Evolutionary conservation across 192 early-diverging fungal genomes (phyloP), one percentile per base, ranked within the genome.

Genomic region (Gigaspora rosea): DNA sequence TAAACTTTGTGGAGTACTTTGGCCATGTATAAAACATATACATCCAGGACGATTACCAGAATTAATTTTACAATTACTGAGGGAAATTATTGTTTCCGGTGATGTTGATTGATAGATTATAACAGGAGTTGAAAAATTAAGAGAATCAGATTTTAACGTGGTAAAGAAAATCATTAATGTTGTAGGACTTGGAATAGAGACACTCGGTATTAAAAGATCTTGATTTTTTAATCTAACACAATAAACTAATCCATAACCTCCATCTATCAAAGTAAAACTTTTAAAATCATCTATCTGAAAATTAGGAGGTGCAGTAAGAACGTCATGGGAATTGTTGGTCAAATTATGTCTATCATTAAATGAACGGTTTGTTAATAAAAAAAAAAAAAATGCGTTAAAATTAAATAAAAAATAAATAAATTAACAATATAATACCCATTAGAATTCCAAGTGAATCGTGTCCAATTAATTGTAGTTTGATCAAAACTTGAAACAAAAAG

Each of bases 181-280:
- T 18, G 61, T 33, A 2, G 20, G 27, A 8, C 8, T 62, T 62
- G 32, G 61, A 22, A 36, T 20, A 63, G 61, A 20, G 12, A 7
- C 12, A 8, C 20, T 63, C 6, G 13, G 11, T 11, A 63, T 22
- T 13, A 27, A 22, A 36, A 36, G 4, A 63, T 33, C 10, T 4
- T 63, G 9, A 33, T 63, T 63, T 41, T 41, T 3, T 22, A 33
- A 13, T 22, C 61, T 36, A 22, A 63, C 61, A 10, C n/a, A 27
- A 3, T 63, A 63, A 63, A 36, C 61, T 63, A 63, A 33, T 4
- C 61, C 61, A 63, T 20, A 63, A 22, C 61, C 61, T 11, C 61
- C 61, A 11, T 63, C 61, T 12, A 63, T 36, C 22, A 32, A 35
- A 63, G 22, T 33, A 20, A 63, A 63, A 32, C 4, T 18, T 1